Evolutionary conservation across 1,284 basidiomycete genomes (phyloP).

Genomic region (Waitea zeae): DNA sequence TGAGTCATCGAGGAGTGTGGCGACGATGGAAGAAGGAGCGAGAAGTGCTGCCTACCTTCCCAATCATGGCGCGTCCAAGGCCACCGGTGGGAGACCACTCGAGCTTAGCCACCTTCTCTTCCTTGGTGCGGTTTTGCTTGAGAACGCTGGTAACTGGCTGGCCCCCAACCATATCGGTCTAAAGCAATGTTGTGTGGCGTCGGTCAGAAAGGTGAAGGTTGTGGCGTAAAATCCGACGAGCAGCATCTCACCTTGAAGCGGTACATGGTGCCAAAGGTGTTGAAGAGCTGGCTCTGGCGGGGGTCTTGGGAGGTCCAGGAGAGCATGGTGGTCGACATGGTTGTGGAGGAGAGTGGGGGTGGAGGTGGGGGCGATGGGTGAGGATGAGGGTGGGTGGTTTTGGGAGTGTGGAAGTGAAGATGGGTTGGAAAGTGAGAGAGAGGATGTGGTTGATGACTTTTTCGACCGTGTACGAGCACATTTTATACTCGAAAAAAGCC

Average conservation of each 20-base stretch:
- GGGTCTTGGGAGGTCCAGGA: constrained; percentile 77
- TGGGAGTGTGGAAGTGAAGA: no score
- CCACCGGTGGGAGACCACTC: constrained; percentile 68
- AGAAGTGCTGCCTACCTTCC: constrained; percentile 35
- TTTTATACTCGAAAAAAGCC: no score
- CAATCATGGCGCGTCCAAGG: constrained; percentile 66
- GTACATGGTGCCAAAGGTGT: constrained; percentile 62
- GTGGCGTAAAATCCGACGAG: constrained; percentile 5
- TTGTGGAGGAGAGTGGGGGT: constrained; percentile 34
- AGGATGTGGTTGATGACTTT: constrained; percentile 11
- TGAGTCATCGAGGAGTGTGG: constrained; percentile 4
- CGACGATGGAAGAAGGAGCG: no score
- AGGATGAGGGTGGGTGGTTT: constrained; percentile 11
- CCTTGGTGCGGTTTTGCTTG: constrained; percentile 62
- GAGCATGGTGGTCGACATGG: constrained; percentile 47
- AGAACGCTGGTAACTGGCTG: constrained; percentile 58
- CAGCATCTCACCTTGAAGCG: constrained; percentile 50
- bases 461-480: no score
- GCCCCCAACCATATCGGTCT: constrained; percentile 51
- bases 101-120: constrained; percentile 69
- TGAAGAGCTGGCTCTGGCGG: constrained; percentile 65
- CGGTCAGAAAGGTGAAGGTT: constrained; percentile 6
- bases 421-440: background rate
- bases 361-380: constrained; percentile 8
- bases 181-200: no score